Base-by-base conservation (phyloP, 2,329 filamentous ascomycete genomes). In the Aspergillus sp. region DNA sequence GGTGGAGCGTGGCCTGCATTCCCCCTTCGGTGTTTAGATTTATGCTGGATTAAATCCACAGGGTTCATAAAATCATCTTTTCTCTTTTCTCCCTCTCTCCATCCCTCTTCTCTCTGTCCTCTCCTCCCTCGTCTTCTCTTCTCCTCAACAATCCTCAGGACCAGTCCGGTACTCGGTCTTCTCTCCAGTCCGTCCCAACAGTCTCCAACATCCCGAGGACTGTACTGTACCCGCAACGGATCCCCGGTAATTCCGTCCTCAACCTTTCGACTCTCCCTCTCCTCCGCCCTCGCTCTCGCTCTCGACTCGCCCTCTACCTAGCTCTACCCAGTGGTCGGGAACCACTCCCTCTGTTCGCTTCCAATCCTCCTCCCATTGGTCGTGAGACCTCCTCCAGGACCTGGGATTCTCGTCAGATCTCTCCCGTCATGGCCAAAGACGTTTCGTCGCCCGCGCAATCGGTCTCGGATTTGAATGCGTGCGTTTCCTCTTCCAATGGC, bases 401-500 rank as follows among this genome's bases (percentile, higher is more conserved):
- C 50, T 49, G 41, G 46, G 17, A 50, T 50, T 51, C 49, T 47
- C 19, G n/a, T 44, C 47, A 40, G 23, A 44, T 51, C 51, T 50
- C 47, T 42, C 52, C 50, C 49, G 59, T 53, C 59, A 74, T 75
- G 72, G 64, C 71, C 38, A 71, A 67, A 63, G 63, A 71, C 47
- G 59, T 57, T 10, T 57, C 62, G 38, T 56, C 58, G 44, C 62
- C 62, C 42, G 57, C 63, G 48, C 67, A 61, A 41, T 67, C 69
- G 47, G 62, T 69, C 23, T 50, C 67, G 45, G 69, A 73, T 54
- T 65, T 73, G 64, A 74, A 74, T 70, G 66, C 66, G 60, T 73
- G 71, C 55, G 69, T 73, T 54, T 74, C 72, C 45, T 61, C 66
- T 19, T 56, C 62, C 20, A 63, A 57, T 50, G 64, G 63, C n/a